These are phyloP conservation scores for Curvularia sp. DNA, from an alignment of 2,329 filamentous ascomycete species.

Conservation along the genomic window DNA sequence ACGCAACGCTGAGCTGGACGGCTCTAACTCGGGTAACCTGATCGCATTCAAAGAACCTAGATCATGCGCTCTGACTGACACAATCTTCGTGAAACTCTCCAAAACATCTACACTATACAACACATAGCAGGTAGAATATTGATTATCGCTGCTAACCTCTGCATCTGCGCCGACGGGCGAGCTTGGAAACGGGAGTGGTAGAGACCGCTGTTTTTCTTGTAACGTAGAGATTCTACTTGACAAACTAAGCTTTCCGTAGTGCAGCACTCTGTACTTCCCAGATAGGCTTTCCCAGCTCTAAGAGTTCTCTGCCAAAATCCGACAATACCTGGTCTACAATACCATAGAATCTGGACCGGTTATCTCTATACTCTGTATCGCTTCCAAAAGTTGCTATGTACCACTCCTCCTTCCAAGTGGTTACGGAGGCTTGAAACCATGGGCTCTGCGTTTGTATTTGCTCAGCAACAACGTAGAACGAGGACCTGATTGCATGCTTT, in stretches of 20 bases:
- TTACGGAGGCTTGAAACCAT: constrained; percentile 48
- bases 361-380: constrained; percentile 16
- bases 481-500: constrained; percentile 54
- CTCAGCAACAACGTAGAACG: constrained; percentile 62
- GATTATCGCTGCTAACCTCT: constrained; percentile 1
- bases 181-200: background rate
- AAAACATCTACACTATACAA: background rate
- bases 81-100: background rate
- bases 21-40: background rate
- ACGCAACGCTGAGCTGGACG: background rate
- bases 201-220: background rate
- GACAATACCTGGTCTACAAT: constrained; percentile 11
- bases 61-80: background rate
- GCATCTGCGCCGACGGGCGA: background rate
- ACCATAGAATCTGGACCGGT: background rate
- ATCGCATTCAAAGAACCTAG: constrained; percentile 3
- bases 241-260: background rate
- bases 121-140: background rate
- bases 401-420: constrained; percentile 22
- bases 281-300: constrained; percentile 13
- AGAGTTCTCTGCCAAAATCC: constrained; percentile 16
- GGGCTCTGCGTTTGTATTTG: constrained; percentile 45
- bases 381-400: constrained; percentile 21
- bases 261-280: constrained; percentile 17
- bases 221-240: background rate